Percentiles rank a stretch among this genome's conserved stretches.
These are phyloP conservation scores for Aphanomyces stellatus DNA, from an alignment of 352 stramenopile genomes.

Conservation along the genomic window DNA sequence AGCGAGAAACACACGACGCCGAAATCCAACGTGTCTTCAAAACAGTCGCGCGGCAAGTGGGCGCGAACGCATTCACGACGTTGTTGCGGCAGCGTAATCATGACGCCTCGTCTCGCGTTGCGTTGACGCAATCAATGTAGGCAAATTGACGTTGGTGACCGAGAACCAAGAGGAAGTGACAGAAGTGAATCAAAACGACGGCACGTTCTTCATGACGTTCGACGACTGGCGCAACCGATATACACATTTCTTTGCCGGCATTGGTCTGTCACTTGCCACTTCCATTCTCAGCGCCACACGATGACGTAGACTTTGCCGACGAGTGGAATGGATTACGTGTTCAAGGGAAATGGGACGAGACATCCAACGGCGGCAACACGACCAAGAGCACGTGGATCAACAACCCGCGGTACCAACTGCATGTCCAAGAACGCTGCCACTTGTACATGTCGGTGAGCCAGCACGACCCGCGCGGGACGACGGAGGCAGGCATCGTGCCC, in stretches of 20 bases:
- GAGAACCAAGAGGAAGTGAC: conserved; percentile 67
- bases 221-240: conserved; percentile 83
- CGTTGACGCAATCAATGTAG: conserved; percentile 27
- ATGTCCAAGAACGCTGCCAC: conserved; percentile 43
- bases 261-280: conserved; percentile 32
- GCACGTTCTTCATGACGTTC: conserved; percentile 90
- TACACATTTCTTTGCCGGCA: conserved; percentile 86
- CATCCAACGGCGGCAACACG: conserved; percentile 66
- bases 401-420: conserved; percentile 77
- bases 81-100: conserved; percentile 29
- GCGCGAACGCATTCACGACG: conserved; percentile 52
- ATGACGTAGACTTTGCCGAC: conserved; percentile 71
- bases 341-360: conserved; percentile 68
- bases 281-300: neutral
- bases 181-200: conserved; percentile 78
- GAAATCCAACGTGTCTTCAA: conserved; percentile 70
- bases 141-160: conserved; percentile 45
- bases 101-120: neutral
- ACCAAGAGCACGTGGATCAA: conserved; percentile 82
- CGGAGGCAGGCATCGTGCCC: conserved; percentile 62
- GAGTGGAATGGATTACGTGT: conserved; percentile 71
- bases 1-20: conserved; percentile 70
- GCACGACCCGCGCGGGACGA: conserved; percentile 65
- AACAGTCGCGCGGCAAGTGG: conserved; percentile 53
- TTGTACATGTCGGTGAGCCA: conserved; percentile 75